These are phyloP conservation scores for Termitomyces sp. DNA, from an alignment of 768 basidiomycete genomes.

Conservation along the genomic window DNA sequence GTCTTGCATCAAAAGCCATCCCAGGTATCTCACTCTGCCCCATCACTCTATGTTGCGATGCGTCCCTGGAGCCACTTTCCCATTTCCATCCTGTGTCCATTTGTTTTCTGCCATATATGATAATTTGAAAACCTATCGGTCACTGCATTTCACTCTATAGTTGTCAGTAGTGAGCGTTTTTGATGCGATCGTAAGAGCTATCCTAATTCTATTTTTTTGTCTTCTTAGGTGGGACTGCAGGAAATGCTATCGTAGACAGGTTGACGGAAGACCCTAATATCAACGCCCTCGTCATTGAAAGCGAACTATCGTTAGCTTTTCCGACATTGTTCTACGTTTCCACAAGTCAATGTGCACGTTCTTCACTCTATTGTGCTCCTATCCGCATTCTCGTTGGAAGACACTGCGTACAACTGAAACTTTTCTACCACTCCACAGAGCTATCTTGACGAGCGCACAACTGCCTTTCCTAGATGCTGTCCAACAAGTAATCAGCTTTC, in stretches of 20 bases:
- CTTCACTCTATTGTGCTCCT: constrained; percentile 17
- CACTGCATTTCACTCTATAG: constrained; percentile 5
- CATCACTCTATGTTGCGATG: not conserved
- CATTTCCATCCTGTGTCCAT: not conserved
- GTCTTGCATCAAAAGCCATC: too few species aligned
- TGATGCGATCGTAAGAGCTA: not conserved
- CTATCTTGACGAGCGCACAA: constrained; percentile 13
- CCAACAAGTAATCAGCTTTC: constrained; percentile 15
- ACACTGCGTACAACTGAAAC: constrained; percentile 23
- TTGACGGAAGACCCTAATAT: not conserved
- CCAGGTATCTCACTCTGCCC: not conserved
- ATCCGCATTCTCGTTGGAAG: constrained; percentile 4
- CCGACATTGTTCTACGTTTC: not conserved
- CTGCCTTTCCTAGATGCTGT: constrained; percentile 18
- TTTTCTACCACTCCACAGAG: constrained; percentile 21
- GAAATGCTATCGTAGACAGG: not conserved
- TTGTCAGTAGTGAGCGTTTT: constrained; percentile 5
- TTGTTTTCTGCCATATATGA: not conserved
- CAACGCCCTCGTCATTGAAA: not conserved
- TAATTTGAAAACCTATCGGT: not conserved
- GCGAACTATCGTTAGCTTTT: not conserved
- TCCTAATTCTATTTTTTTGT: not conserved
- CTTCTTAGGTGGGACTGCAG: not conserved
- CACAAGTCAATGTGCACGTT: constrained; percentile 15
- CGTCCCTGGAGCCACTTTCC: not conserved